phyloP scores from a whole-genome alignment of 495 filamentous ascomycete species.

The Aspergillus sparsus region DNA sequence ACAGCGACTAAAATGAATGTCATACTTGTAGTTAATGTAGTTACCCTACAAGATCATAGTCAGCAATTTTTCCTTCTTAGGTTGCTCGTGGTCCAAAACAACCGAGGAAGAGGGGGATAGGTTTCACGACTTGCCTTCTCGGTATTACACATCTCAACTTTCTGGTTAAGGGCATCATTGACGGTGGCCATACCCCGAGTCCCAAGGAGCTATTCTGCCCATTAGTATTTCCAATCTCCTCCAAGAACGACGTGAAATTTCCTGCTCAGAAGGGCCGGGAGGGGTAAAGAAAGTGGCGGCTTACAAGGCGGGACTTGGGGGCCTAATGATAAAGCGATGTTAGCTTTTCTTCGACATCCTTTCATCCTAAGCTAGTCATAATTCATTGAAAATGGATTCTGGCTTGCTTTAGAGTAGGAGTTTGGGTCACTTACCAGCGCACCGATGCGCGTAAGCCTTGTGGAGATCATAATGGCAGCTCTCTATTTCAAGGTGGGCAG shows the following conservation, averaged over 20 bases:
- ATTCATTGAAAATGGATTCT: constrained; percentile 10
- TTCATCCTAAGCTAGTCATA: constrained; percentile 1
- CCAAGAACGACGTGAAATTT: neutral
- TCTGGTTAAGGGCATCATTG: constrained; percentile 63
- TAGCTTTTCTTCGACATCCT: constrained; percentile 24
- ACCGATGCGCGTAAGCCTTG: constrained; percentile 57
- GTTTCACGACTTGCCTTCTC: constrained; percentile 57
- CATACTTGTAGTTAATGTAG: constrained; percentile 78
- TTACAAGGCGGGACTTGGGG: constrained; percentile 57
- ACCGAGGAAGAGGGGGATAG: constrained; percentile 12
- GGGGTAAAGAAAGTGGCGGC: constrained; percentile 31
- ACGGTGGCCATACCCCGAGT: constrained; percentile 63
- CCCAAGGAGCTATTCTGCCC: constrained; percentile 45
- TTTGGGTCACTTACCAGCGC: constrained; percentile 51
- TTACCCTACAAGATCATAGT: constrained; percentile 54
- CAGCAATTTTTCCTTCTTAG: constrained; percentile 21
- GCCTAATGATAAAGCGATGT: constrained; percentile 35
- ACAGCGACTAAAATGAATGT: constrained; percentile 11
- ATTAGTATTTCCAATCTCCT: constrained; percentile 25
- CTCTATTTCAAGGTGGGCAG: constrained; percentile 36
- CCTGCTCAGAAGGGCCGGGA: neutral
- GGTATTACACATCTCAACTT: constrained; percentile 80
- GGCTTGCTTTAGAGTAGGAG: neutral
- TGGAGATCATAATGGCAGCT: constrained; percentile 57
- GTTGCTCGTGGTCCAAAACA: constrained; percentile 11